Percentiles rank a stretch among this genome's conserved stretches.
These are phyloP conservation scores for Gaultheria prostrata DNA, from an alignment of 148 eudicot genomes.

Conservation along the genomic window DNA sequence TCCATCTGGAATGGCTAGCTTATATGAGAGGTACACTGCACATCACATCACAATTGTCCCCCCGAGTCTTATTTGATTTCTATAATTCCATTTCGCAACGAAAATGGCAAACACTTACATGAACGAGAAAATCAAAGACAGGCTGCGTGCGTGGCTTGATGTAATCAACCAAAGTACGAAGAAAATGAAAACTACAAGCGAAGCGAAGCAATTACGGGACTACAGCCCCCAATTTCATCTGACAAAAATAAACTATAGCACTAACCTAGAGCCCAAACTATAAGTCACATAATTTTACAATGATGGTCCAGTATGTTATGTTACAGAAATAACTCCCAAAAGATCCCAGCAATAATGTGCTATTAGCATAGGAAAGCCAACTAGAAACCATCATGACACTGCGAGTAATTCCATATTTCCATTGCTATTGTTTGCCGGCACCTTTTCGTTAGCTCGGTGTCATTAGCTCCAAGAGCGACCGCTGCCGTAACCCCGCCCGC, in stretches of 20 bases:
- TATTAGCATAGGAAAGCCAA: not conserved
- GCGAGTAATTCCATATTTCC: too few relatives aligned
- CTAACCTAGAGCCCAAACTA: not conserved
- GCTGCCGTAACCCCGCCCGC: conserved; percentile 74
- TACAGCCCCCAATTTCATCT: not conserved
- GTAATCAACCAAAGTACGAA: not conserved
- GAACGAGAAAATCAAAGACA: not conserved
- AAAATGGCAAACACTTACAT: too few relatives aligned
- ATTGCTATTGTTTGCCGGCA: not conserved
- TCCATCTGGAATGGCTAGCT: not conserved
- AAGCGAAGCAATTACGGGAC: not conserved
- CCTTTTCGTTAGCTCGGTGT: not conserved
- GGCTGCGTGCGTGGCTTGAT: not conserved
- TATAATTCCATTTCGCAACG: too few relatives aligned
- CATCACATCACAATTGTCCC: not conserved
- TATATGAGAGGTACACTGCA: not conserved
- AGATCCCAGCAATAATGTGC: conserved; percentile 1
- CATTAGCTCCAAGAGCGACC: conserved; percentile 73
- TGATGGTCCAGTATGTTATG: not conserved
- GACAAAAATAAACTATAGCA: not conserved
- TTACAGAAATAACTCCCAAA: not conserved
- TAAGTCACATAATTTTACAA: conserved; percentile 10
- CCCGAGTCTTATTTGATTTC: not conserved
- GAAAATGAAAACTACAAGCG: not conserved
- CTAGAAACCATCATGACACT: too few relatives aligned